Conservation (phyloP, 1,139 yeast species). For the Pichia sp. region DNA sequence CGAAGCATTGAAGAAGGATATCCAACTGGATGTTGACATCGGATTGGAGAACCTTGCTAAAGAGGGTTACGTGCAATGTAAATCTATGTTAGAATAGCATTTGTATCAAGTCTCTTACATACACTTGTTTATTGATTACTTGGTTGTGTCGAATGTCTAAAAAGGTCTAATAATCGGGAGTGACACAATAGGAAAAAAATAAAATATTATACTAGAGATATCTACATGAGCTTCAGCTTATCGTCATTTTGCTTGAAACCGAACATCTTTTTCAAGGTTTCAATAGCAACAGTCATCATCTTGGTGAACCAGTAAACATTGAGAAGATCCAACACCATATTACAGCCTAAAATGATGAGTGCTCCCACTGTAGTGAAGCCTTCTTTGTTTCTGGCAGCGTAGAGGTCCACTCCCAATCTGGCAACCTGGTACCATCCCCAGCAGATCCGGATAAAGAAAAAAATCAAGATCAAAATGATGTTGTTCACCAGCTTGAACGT, state of each 20-base stretch:
- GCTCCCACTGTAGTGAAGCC: conserved; percentile 45
- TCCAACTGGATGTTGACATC: conserved; percentile 69
- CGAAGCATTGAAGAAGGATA: conserved; percentile 84
- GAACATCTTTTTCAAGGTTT: conserved; percentile 38
- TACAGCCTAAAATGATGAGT: conserved; percentile 51
- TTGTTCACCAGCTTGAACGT: conserved; percentile 64
- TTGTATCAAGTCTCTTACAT: too few relatives aligned
- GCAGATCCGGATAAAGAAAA: conserved; percentile 72
- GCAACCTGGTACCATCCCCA: conserved; percentile 83
- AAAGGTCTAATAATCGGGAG: not conserved
- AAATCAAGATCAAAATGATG: conserved; percentile 57
- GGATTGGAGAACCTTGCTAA: conserved; percentile 37
- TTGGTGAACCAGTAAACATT: conserved; percentile 78
- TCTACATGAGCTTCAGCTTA: conserved; percentile 30
- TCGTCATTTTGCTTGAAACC: conserved; percentile 24
- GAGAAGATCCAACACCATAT: conserved; percentile 59
- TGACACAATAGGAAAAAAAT: not conserved
- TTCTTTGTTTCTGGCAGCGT: conserved; percentile 37
- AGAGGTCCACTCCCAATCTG: conserved; percentile 52
- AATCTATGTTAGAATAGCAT: conserved; percentile 10
- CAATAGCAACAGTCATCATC: conserved; percentile 71
- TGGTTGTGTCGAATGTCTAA: not conserved
- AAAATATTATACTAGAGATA: not conserved
- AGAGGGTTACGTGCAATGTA: conserved; percentile 27
- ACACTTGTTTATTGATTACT: conserved; percentile 25